Conservation (phyloP, 1,139 yeast species). For the Yamadazyma sp. region DNA sequence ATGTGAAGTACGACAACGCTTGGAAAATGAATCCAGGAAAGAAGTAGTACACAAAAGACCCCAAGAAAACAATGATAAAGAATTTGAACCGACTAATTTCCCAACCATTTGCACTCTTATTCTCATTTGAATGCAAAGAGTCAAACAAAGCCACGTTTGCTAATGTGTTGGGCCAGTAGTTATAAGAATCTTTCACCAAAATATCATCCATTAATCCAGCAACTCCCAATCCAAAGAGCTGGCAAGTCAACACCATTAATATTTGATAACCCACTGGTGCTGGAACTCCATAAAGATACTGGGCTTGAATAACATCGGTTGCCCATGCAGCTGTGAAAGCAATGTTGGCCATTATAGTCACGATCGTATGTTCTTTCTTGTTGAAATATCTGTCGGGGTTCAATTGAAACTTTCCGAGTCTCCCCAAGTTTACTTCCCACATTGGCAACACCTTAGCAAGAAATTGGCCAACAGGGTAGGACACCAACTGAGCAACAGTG, state of each 20-base stretch:
- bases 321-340: constrained; percentile 7
- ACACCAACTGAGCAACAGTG: constrained; percentile 53
- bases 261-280: constrained; percentile 47
- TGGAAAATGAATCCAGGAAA: constrained; percentile 33
- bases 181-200: constrained; percentile 55
- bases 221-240: constrained; percentile 61
- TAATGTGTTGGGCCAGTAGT: constrained; percentile 57
- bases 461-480: constrained; percentile 55
- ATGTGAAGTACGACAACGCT: constrained; percentile 34
- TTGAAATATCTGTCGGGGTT: constrained; percentile 43
- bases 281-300: constrained; percentile 32
- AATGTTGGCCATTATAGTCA: constrained; percentile 49
- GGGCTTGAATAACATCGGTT: constrained; percentile 36
- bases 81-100: constrained; percentile 29
- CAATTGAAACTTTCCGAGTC: constrained; percentile 16
- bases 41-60: constrained; percentile 34
- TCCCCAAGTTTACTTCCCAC: constrained; percentile 5
- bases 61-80: constrained; percentile 22
- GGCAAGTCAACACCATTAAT: constrained; percentile 51
- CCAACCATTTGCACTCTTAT: constrained; percentile 41
- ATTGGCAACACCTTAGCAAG: constrained; percentile 34
- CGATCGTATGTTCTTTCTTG: constrained; percentile 61
- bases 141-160: constrained; percentile 57
- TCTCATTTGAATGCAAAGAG: constrained; percentile 45
- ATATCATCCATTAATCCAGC: constrained; percentile 60